These are phyloP conservation scores for Guyanaporus albipodus DNA, from an alignment of 768 basidiomycete species.

Conservation along the genomic window DNA sequence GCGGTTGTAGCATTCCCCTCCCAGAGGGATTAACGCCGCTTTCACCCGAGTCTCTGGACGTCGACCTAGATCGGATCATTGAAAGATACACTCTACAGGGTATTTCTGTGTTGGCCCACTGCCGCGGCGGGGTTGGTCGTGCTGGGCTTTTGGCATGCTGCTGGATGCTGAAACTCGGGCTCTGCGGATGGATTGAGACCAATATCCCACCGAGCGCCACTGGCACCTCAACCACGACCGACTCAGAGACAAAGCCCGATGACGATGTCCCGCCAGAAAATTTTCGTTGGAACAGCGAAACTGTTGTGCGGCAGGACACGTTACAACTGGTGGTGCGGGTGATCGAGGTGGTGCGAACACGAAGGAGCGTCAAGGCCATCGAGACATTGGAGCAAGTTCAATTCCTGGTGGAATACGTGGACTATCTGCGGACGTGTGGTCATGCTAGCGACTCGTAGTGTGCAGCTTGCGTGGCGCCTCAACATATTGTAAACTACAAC, in stretches of 20 bases:
- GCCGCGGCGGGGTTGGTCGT: conserved; percentile 90
- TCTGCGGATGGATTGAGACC: conserved; percentile 65
- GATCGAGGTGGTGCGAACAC: conserved; percentile 65
- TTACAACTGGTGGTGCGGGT: conserved; percentile 68
- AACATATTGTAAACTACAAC: conserved; percentile 2
- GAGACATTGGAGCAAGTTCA: conserved; percentile 93
- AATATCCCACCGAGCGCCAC: conserved; percentile 6
- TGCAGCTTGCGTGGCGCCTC: too few species aligned
- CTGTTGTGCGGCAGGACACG: conserved; percentile 40
- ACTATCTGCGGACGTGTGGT: conserved; percentile 42
- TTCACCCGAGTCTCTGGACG: conserved; percentile 55
- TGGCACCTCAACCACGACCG: conserved; percentile 7
- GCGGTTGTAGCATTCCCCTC: conserved; percentile 63
- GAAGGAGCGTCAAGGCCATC: conserved; percentile 85
- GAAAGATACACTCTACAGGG: conserved; percentile 70
- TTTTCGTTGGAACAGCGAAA: conserved; percentile 20
- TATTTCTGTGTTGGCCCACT: conserved; percentile 75
- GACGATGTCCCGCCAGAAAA: neutral
- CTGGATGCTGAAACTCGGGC: conserved; percentile 88
- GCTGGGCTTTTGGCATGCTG: conserved; percentile 90
- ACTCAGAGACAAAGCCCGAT: conserved; percentile 1
- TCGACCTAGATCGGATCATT: conserved; percentile 61
- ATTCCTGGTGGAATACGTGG: conserved; percentile 75
- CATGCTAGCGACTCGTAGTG: neutral
- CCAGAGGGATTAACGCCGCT: conserved; percentile 86